Evolutionary conservation across 2,329 filamentous ascomycete species (phyloP), one percentile per base, ranked within the genome.

Genomic region (Scedosporium aurantiacum): DNA sequence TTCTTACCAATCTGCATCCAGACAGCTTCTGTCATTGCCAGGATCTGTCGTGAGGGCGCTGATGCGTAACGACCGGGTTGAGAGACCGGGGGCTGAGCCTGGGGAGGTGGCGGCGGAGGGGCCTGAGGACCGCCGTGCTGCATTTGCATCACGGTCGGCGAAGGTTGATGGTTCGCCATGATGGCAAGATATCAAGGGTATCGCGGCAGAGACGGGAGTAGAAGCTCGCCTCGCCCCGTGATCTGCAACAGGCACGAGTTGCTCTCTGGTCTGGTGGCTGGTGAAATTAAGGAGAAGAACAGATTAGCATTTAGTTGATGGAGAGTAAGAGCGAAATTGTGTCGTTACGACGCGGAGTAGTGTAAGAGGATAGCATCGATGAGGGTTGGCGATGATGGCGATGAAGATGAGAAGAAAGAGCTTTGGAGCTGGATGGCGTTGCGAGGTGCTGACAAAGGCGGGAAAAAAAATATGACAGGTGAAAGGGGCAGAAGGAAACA

Each of bases 1-100:
- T 74, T 74, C 85, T 65, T 87, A 96, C 91, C 93, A 67, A 97
- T 89, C 72, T 94, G 89, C 70, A 96, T 82, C 93, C 93, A 97
- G 61, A 96, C 86, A 57, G 82, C 81, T 75, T 97, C 93, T 69
- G 96, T 97, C 70, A 93, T 82, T 5, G 84, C 79, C 5, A 85
- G 81, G 60, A 96, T 84, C 70, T 90, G 88, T 68, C 92, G 88
- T 67, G 88, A 85, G 23, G 89, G 82, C 8, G 58, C 58, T 3
- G 27, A 16, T 10, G 32, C 57, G n/a, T 60, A 60, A 12, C 58
- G 58, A 6, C 45, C 58, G 6, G 47, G 47, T 12, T 52, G 47
- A 21, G n/a, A 21, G 47, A 41, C 43, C 58, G 82, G 58, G 12
- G 56, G 23, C 18, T 63, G 62, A 63, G 76, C 69, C 69, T 73